A percentile compares a stretch with the other conserved stretches of the same genome.
Evolutionary conservation across 768 basidiomycete species (phyloP).

Genomic region (Lactarius hengduanensis): DNA sequence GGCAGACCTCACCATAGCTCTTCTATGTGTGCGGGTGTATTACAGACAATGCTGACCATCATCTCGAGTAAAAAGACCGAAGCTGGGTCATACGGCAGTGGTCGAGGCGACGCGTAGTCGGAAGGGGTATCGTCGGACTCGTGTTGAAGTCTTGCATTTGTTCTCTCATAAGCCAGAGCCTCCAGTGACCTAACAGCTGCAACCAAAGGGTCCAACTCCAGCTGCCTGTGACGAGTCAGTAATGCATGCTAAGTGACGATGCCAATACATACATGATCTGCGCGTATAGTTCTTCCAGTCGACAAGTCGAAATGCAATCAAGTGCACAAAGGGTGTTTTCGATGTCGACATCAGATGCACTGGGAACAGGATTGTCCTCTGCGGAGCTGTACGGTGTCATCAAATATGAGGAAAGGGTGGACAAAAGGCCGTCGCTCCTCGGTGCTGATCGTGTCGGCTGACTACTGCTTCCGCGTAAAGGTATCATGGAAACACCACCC

Average conservation of each 20-base stretch:
- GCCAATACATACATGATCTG: constrained; percentile 73
- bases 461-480: constrained; percentile 62
- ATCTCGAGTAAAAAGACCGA: constrained; percentile 93
- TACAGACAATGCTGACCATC: constrained; percentile 86
- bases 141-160: constrained; percentile 73
- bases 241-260: not conserved
- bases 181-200: constrained; percentile 86
- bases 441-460: constrained; percentile 60
- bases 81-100: constrained; percentile 90
- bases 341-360: constrained; percentile 87
- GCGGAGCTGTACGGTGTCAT: constrained; percentile 88
- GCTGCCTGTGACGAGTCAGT: constrained; percentile 48
- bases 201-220: constrained; percentile 75
- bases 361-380: constrained; percentile 73
- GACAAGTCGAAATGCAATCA: constrained; percentile 92
- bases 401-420: constrained; percentile 91
- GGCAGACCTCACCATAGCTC: constrained; percentile 73
- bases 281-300: constrained; percentile 89
- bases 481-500: constrained; percentile 91
- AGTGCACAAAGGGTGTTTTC: constrained; percentile 94
- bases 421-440: constrained; percentile 86
- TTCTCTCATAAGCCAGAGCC: constrained; percentile 86
- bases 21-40: constrained; percentile 73
- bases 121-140: constrained; percentile 57
- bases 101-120: constrained; percentile 41